Base-by-base conservation (phyloP, 768 basidiomycete species). In the Cystobasidium ongulense region DNA sequence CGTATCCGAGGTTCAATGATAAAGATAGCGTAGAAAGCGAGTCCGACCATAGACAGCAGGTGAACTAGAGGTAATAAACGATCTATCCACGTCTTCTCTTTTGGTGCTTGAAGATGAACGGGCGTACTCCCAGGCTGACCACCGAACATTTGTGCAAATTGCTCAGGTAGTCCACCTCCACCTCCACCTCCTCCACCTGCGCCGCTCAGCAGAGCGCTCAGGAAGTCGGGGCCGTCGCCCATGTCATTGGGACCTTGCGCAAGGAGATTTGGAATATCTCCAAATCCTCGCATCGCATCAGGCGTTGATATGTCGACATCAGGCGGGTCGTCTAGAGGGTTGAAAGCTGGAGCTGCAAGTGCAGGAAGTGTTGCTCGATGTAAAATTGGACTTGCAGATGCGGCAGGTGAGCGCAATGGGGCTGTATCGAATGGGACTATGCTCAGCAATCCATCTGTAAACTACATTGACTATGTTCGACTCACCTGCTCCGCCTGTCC, bases 31-130 rank as follows among this genome's bases (percentile, higher is more conserved):
- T 75, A 79, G 3, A 72, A 59, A 1, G 76, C 77, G 0, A 79
- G 64, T 2, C 57, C 74, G 43, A 79, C 75, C 78, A 78, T 78
- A 36, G 76, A 29, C n/a, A 78, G 17, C 27, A 79, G 25, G 65
- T 79, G 79, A 7, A 78, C 29, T 41, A 78, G 59, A 18, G 78
- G 78, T 41, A 79, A 75, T 18, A 78, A 18, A 23, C 75, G 64
- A 41, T 79, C 78, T 39, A 75, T 63, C 50, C 75, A 35, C 8
- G 77, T 77, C 63, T 77, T 77, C 10, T 75, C 73, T 8, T 29
- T 54, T 1, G 74, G 74, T 10, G 73, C 7, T 61, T 53, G 17
- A 1, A 63, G 21, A 18, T 59, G 53, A 10, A 71, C 38, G n/a
- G 52, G 68, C n/a, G 52, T 59, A 35, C 25, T n/a, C 33, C 68